Evolutionary conservation across 2,329 filamentous ascomycete species (phyloP).

Genomic region (Sclerotinia trifoliorum): DNA sequence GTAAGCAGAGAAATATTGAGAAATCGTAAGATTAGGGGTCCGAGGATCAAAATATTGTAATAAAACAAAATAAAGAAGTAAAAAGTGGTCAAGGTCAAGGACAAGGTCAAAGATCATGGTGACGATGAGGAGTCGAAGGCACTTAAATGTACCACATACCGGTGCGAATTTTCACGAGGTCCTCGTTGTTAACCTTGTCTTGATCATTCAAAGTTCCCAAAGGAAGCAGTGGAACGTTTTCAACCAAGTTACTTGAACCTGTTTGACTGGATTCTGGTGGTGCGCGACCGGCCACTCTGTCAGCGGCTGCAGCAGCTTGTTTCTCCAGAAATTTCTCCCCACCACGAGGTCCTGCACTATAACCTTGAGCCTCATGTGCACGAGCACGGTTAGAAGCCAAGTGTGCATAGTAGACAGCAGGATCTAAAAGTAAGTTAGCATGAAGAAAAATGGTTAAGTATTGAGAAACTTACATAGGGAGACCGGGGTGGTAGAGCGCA

Average conservation of each 20-base stretch:
- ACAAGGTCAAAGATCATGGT: slow-evolving; percentile 28
- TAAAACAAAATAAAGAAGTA: slow-evolving; percentile 30
- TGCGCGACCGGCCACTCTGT: slow-evolving; percentile 23
- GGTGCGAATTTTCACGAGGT: slow-evolving; percentile 32
- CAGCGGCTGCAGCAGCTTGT: slow-evolving; percentile 28
- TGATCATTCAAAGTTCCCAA: slow-evolving; percentile 24
- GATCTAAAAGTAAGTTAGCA: slow-evolving; percentile 47
- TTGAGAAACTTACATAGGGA: slow-evolving; percentile 53
- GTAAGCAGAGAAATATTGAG: neutral
- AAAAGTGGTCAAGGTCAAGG: slow-evolving; percentile 26
- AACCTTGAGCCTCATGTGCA: slow-evolving; percentile 61
- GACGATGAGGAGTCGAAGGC: neutral
- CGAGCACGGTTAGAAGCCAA: slow-evolving; percentile 78
- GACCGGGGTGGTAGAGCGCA: slow-evolving; percentile 87
- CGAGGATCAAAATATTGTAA: slow-evolving; percentile 26
- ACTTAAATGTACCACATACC: slow-evolving; percentile 41
- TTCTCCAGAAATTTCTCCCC: slow-evolving; percentile 45
- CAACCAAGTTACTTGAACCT: slow-evolving; percentile 25
- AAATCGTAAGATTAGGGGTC: slow-evolving; percentile 25
- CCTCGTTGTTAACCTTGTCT: slow-evolving; percentile 22
- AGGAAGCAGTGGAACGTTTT: slow-evolving; percentile 35
- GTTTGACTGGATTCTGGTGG: slow-evolving; percentile 29
- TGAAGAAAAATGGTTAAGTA: slow-evolving; percentile 36
- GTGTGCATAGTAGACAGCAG: slow-evolving; percentile 95
- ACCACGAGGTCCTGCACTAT: slow-evolving; percentile 47